phyloP scores from a whole-genome alignment of 208 protist genomes.

The Crithidia expoeki region DNA sequence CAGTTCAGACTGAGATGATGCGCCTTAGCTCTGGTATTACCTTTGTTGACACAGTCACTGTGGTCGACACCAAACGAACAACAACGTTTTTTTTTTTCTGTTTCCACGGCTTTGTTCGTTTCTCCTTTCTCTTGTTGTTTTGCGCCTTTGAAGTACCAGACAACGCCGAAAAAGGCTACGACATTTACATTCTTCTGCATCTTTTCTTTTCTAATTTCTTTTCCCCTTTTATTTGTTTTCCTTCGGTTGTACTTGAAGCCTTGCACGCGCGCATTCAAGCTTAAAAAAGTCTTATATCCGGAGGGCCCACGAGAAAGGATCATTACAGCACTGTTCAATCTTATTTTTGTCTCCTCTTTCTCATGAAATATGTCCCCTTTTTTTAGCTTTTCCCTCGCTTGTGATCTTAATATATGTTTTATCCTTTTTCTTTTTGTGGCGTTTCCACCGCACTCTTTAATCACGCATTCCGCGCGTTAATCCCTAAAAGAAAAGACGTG shows the following conservation, averaged over 20 bases:
- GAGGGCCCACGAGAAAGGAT: neutral
- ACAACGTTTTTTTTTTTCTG: slow-evolving; percentile 9
- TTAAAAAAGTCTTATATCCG: slow-evolving; percentile 7
- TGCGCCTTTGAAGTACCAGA: neutral
- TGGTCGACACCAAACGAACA: neutral
- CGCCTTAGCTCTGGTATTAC: neutral
- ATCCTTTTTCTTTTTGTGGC: slow-evolving; percentile 23
- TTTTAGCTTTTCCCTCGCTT: slow-evolving; percentile 26
- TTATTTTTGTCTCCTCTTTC: slow-evolving; percentile 19
- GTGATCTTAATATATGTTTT: slow-evolving; percentile 19
- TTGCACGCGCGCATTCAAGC: slow-evolving; percentile 5
- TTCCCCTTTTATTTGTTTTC: neutral
- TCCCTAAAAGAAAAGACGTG: slow-evolving; percentile 19
- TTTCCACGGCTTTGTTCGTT: neutral
- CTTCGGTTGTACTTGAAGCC: slow-evolving; percentile 7
- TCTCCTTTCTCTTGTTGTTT: slow-evolving; percentile 1
- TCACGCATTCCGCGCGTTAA: slow-evolving; percentile 15
- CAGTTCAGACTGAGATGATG: neutral
- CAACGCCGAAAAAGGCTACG: neutral
- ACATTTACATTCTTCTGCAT: neutral
- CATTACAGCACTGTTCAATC: slow-evolving; percentile 12
- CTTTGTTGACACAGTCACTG: neutral
- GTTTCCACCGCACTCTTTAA: slow-evolving; percentile 21
- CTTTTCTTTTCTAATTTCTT: neutral
- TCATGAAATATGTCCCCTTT: slow-evolving; percentile 20